Evolutionary conservation across 164 flowering plant genomes (phyloP).

Genomic region (Vitis cinerea): DNA sequence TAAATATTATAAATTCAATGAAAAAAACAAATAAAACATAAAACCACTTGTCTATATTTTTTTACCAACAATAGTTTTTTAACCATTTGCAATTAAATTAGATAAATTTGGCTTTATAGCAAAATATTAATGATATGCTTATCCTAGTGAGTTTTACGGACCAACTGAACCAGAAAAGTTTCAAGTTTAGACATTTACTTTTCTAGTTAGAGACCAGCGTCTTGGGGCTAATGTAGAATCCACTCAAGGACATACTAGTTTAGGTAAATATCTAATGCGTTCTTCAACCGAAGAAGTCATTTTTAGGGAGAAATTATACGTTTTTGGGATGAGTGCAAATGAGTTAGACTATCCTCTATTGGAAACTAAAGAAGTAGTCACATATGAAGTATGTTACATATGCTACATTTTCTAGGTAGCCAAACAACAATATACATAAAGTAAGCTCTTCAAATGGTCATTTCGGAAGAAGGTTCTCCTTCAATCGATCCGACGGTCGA

Average conservation of each 20-base stretch:
- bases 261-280: slow-evolving; percentile 12
- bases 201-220: slow-evolving; percentile 12
- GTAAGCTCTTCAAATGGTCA: not conserved
- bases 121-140: not conserved
- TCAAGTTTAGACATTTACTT: slow-evolving; percentile 17
- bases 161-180: not conserved
- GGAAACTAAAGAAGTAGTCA: no score
- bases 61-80: no score
- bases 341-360: not conserved
- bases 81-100: no score
- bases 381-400: no score
- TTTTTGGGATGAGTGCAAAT: not conserved
- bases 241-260: slow-evolving; percentile 10
- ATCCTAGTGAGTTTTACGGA: not conserved
- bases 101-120: no score
- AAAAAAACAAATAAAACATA: no score
- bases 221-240: slow-evolving; percentile 17
- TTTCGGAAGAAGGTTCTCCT: slow-evolving; percentile 10
- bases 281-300: not conserved
- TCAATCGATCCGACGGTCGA: not conserved
- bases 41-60: no score
- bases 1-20: no score
- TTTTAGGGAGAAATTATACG: not conserved
- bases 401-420: no score
- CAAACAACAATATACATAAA: no score